These are phyloP conservation scores for Globisporangium cylindrosporum DNA, from an alignment of 352 stramenopile species.

Conservation along the genomic window DNA sequence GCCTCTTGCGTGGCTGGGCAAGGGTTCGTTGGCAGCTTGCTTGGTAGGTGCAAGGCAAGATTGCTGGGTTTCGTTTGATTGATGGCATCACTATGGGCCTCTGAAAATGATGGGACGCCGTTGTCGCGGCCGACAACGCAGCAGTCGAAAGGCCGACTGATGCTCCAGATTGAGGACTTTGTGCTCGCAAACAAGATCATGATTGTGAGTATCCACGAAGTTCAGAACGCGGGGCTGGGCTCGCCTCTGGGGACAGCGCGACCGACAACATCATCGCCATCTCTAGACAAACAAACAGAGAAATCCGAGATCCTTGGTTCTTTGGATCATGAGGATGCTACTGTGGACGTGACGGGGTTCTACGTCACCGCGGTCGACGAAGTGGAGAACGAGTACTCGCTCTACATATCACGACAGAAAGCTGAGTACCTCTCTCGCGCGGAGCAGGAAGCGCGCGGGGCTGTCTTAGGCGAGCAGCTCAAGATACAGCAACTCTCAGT, in stretches of 20 bases:
- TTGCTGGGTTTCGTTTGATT: background rate
- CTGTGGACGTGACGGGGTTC: conserved; percentile 25
- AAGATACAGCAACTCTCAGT: conserved; percentile 5
- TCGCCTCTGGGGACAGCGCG: conserved; percentile 14
- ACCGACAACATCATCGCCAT: background rate
- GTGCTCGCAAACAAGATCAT: conserved; percentile 33
- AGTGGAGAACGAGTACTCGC: conserved; percentile 61
- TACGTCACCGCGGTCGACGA: conserved; percentile 59
- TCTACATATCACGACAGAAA: conserved; percentile 46
- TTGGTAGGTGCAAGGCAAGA: background rate
- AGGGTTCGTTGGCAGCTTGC: background rate
- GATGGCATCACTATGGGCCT: conserved; percentile 10
- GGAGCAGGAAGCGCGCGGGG: conserved; percentile 15
- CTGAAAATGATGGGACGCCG: background rate
- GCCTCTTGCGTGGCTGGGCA: background rate
- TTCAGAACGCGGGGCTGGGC: conserved; percentile 15
- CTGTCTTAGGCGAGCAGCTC: background rate
- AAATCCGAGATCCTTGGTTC: background rate
- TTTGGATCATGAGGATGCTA: background rate
- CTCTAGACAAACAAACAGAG: background rate
- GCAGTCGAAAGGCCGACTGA: conserved; percentile 20
- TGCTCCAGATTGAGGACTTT: conserved; percentile 35
- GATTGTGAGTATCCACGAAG: conserved; percentile 34
- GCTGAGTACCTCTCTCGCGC: conserved; percentile 41
- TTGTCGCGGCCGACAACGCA: conserved; percentile 5